A percentile compares a stretch with the other conserved stretches of the same genome.
These are phyloP conservation scores for Dalechampia spathulata DNA, from an alignment of 441 rosid species.

Conservation along the genomic window DNA sequence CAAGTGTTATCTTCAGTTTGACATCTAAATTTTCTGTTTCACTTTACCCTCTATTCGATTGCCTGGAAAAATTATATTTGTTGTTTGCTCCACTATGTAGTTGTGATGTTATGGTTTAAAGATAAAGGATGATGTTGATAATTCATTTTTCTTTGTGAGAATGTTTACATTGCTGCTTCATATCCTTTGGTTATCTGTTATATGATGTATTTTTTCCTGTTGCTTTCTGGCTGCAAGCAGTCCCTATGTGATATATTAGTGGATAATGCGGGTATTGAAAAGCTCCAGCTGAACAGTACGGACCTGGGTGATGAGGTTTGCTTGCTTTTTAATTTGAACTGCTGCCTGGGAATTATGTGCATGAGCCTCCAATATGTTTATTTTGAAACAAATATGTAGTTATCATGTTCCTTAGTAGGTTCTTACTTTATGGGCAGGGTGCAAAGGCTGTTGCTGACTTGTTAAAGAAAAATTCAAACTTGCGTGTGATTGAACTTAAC, in stretches of 20 bases:
- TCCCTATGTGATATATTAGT: constrained; percentile 62
- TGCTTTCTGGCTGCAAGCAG: constrained; percentile 30
- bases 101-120: background rate
- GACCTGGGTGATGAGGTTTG: constrained; percentile 86
- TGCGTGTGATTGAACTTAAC: constrained; percentile 79
- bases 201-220: constrained; percentile 1
- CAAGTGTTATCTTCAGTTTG: background rate
- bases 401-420: constrained; percentile 11
- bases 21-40: background rate
- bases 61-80: background rate
- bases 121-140: background rate
- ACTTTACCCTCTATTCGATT: background rate
- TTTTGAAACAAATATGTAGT: constrained; percentile 5
- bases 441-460: constrained; percentile 78
- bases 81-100: background rate
- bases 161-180: background rate
- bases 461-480: constrained; percentile 64
- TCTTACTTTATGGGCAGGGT: constrained; percentile 49
- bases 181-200: constrained; percentile 2
- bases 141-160: background rate
- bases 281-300: constrained; percentile 77
- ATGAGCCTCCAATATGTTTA: background rate
- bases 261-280: constrained; percentile 61
- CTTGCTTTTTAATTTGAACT: constrained; percentile 16
- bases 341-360: constrained; percentile 6